Evolutionary conservation across 306 rosid genomes (phyloP).

Genomic region (Acacia melanoxylon): DNA sequence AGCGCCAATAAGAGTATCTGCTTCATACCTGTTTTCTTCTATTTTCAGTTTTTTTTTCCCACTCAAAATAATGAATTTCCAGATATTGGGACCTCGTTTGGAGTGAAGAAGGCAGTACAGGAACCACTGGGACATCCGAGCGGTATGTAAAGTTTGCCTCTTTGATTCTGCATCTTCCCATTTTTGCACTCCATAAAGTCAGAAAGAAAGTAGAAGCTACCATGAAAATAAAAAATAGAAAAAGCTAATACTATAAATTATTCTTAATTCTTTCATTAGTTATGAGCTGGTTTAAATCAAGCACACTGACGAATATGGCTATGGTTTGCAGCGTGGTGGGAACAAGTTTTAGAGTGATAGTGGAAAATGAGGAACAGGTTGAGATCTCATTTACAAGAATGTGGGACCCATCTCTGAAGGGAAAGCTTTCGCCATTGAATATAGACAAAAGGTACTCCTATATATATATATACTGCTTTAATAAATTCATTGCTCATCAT

Average conservation of each 20-base stretch:
- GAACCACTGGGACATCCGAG: slow-evolving; percentile 65
- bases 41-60: neutral
- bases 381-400: slow-evolving; percentile 75
- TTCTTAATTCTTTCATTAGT: neutral
- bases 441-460: slow-evolving; percentile 71
- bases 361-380: slow-evolving; percentile 68
- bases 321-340: slow-evolving; percentile 60
- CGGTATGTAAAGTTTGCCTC: slow-evolving; percentile 43
- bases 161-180: neutral
- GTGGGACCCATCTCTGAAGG: slow-evolving; percentile 79
- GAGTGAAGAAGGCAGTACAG: slow-evolving; percentile 75
- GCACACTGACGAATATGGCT: neutral
- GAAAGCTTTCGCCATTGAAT: slow-evolving; percentile 69
- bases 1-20: no score
- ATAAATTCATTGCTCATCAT: neutral
- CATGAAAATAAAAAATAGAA: neutral
- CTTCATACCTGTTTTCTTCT: slow-evolving; percentile 3
- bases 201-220: neutral
- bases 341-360: slow-evolving; percentile 49
- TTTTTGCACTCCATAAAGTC: neutral
- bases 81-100: slow-evolving; percentile 98
- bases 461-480: neutral
- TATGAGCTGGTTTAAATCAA: neutral
- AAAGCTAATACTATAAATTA: neutral
- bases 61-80: slow-evolving; percentile 15